phyloP scores from a whole-genome alignment of 2,329 filamentous ascomycete species.

The Aspergillus carbonarius region DNA sequence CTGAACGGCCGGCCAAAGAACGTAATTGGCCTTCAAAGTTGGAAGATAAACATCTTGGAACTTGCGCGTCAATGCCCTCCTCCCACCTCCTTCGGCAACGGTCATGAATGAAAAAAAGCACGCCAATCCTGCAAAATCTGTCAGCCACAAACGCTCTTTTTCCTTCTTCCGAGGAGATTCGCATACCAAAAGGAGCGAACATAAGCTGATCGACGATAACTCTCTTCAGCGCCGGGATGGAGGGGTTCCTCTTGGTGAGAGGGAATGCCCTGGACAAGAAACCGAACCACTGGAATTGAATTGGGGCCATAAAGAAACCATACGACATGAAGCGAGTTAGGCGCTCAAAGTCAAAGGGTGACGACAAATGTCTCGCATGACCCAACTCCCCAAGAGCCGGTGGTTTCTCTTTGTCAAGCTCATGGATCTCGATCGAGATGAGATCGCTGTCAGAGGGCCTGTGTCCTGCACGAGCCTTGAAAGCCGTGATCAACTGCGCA shows the following conservation, averaged over 20 bases:
- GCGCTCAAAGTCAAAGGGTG: conserved; percentile 93
- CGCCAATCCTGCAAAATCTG: conserved; percentile 59
- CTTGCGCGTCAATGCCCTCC: conserved; percentile 75
- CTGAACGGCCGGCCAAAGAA: conserved; percentile 94
- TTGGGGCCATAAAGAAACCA: conserved; percentile 90
- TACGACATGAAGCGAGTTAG: conserved; percentile 96
- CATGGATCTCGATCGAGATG: conserved; percentile 82
- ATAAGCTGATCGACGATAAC: conserved; percentile 90
- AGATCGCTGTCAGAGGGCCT: conserved; percentile 62
- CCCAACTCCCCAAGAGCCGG: conserved; percentile 65
- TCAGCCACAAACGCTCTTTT: conserved; percentile 8
- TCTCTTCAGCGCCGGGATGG: conserved; percentile 79
- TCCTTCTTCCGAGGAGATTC: neutral
- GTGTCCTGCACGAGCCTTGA: conserved; percentile 62
- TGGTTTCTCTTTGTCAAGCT: conserved; percentile 78
- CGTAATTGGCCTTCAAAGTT: conserved; percentile 90
- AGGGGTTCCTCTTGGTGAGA: conserved; percentile 72
- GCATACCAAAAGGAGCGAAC: conserved; percentile 80
- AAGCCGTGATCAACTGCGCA: conserved; percentile 85
- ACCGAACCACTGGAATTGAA: conserved; percentile 95
- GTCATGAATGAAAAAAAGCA: conserved; percentile 97
- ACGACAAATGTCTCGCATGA: conserved; percentile 62
- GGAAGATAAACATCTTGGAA: conserved; percentile 91
- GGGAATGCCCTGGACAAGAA: conserved; percentile 82
- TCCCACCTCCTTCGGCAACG: conserved; percentile 85